Evolutionary conservation across 805 yeast genomes (phyloP).

Genomic region (Nakazawaea peltata): DNA sequence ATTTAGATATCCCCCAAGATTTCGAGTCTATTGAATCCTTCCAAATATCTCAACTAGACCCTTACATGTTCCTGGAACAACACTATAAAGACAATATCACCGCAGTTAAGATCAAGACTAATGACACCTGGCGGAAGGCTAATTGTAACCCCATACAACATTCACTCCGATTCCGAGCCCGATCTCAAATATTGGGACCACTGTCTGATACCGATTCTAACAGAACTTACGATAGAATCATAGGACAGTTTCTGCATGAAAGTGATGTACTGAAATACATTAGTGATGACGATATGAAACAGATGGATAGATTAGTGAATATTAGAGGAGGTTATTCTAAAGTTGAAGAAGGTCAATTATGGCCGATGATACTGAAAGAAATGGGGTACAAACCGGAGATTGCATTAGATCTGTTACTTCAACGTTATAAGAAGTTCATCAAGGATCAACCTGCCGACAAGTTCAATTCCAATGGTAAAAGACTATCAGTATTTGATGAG

Average conservation of each 20-base stretch:
- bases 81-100: constrained; percentile 55
- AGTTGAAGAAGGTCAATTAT: constrained; percentile 58
- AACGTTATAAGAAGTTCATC: too few species aligned
- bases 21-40: too few species aligned
- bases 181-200: constrained; percentile 31
- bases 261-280: too few species aligned
- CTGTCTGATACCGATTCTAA: too few species aligned
- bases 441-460: too few species aligned
- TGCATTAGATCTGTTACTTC: too few species aligned
- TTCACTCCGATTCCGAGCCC: constrained; percentile 42
- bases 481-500: too few species aligned
- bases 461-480: too few species aligned
- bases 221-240: too few species aligned
- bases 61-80: constrained; percentile 56
- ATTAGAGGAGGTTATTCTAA: constrained; percentile 58
- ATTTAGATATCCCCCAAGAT: background rate
- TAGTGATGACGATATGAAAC: too few species aligned
- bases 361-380: constrained; percentile 83
- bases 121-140: constrained; percentile 34
- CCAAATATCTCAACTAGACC: too few species aligned
- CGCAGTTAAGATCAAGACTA: constrained; percentile 72
- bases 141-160: constrained; percentile 30
- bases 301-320: constrained; percentile 48
- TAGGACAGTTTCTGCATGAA: too few species aligned
- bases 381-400: constrained; percentile 40